phyloP scores from a whole-genome alignment of 163 green algal genomes.

The Chlamydomonas reinhardtii region DNA sequence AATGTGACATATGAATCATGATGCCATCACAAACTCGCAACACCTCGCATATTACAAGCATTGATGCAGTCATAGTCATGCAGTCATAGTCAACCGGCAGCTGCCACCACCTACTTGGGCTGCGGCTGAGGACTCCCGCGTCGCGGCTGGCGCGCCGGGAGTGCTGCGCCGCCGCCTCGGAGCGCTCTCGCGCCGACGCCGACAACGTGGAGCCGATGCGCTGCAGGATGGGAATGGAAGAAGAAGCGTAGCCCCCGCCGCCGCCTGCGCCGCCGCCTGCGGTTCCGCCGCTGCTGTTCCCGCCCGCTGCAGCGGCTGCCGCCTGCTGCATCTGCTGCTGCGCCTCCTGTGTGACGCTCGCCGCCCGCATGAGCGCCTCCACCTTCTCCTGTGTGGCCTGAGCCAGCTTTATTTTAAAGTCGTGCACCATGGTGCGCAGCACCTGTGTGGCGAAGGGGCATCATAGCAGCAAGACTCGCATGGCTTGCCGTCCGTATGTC shows the following conservation, averaged over 20 bases:
- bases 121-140: background rate
- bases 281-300: background rate
- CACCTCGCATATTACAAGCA: no score
- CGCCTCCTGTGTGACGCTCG: background rate
- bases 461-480: no score
- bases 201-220: no score
- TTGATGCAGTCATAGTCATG: no score
- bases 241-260: no score
- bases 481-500: no score
- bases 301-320: background rate
- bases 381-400: conserved; percentile 52
- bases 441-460: background rate
- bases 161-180: background rate
- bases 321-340: background rate
- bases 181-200: no score
- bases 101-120: background rate
- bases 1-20: no score
- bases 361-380: conserved; percentile 39
- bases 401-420: conserved; percentile 57
- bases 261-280: no score
- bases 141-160: background rate
- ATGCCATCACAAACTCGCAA: no score
- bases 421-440: conserved; percentile 34
- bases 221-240: no score
- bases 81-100: no score